Conservation (phyloP, 495 filamentous ascomycete species). For the Chaetomium cochliodes region DNA sequence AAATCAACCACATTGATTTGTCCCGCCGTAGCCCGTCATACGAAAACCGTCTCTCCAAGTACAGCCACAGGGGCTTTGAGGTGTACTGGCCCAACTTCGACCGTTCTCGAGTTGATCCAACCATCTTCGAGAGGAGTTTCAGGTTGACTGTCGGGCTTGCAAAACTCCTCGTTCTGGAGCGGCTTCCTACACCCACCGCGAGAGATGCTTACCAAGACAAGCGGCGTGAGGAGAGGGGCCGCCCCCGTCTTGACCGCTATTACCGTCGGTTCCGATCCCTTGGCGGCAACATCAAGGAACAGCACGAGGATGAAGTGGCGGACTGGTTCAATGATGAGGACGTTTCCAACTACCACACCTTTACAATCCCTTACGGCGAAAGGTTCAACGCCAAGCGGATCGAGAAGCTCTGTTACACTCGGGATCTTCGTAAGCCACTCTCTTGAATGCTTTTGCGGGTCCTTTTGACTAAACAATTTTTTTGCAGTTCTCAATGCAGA, state of each 20-base stretch:
- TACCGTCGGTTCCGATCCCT: constrained; percentile 32
- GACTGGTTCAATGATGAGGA: constrained; percentile 77
- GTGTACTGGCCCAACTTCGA: constrained; percentile 73
- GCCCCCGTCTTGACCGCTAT: constrained; percentile 47
- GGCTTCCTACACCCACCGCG: constrained; percentile 62
- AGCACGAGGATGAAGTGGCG: constrained; percentile 70
- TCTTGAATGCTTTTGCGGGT: background rate
- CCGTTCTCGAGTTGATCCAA: constrained; percentile 70
- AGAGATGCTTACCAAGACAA: constrained; percentile 65
- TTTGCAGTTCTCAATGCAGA: constrained; percentile 70
- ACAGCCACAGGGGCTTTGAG: constrained; percentile 79
- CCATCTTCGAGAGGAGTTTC: constrained; percentile 80
- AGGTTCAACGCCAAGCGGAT: constrained; percentile 70
- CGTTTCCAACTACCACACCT: constrained; percentile 72
- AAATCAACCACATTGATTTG: constrained; percentile 76
- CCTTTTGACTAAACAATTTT: constrained; percentile 16
- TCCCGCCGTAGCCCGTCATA: constrained; percentile 77
- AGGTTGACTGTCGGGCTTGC: constrained; percentile 72
- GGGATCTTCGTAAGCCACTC: constrained; percentile 56
- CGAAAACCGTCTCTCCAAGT: constrained; percentile 85
- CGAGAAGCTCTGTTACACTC: constrained; percentile 73
- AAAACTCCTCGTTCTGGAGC: constrained; percentile 73
- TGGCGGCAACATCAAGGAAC: constrained; percentile 66
- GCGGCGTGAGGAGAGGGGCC: constrained; percentile 65
- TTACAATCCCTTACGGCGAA: constrained; percentile 72